These are phyloP conservation scores for Aechmea fasciata DNA, from an alignment of 176 grass and related monocot genomes.

Conservation along the genomic window DNA sequence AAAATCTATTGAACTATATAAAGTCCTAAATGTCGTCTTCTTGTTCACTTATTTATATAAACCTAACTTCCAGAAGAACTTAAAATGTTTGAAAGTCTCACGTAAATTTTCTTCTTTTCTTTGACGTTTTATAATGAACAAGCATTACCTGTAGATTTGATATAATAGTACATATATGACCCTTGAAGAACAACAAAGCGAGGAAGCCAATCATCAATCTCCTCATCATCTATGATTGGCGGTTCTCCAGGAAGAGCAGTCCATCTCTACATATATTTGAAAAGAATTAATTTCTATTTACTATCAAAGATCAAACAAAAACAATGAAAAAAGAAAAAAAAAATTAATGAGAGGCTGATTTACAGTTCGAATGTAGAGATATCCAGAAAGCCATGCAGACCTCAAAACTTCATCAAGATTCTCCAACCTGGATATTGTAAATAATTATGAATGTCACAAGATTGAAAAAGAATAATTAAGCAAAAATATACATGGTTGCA, in stretches of 20 bases:
- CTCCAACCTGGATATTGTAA: conserved; percentile 45
- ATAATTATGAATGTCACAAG: not conserved
- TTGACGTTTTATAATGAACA: not conserved
- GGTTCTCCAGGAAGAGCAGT: conserved; percentile 82
- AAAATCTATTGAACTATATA: no score
- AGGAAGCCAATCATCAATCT: conserved; percentile 82
- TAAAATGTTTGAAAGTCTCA: no score
- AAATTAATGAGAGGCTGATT: conserved; percentile 3
- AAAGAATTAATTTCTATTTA: conserved; percentile 5
- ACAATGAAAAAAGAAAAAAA: not conserved
- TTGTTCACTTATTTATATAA: no score
- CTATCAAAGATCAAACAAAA: not conserved
- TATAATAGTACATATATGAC: conserved; percentile 74
- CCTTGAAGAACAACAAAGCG: conserved; percentile 90
- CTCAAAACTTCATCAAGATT: conserved; percentile 78
- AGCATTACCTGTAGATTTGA: conserved; percentile 72
- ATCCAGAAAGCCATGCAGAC: conserved; percentile 60
- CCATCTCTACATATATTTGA: conserved; percentile 51
- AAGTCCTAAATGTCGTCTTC: no score
- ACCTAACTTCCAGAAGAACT: no score
- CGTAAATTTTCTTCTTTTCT: no score
- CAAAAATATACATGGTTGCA: not conserved
- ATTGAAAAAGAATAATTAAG: not conserved
- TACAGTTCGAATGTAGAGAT: conserved; percentile 90
- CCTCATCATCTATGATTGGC: conserved; percentile 79